phyloP scores from a whole-genome alignment of 331 rosid genomes.

The Malus hybrid region DNA sequence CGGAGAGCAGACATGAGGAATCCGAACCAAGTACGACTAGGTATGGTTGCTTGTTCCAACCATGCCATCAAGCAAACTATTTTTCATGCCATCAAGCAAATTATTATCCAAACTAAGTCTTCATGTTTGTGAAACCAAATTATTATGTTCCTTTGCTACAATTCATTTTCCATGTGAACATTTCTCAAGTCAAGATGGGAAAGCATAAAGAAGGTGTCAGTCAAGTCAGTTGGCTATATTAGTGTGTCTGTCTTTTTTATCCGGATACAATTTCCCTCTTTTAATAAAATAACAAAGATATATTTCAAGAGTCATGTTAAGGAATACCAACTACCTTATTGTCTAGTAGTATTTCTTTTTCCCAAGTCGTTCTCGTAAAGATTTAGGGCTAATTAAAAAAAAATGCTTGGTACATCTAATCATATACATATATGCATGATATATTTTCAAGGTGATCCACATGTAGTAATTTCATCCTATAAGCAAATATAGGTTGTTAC shows the following conservation, averaged over 20 bases:
- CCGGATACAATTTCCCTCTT: too few relatives aligned
- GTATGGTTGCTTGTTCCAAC: constrained; percentile 12
- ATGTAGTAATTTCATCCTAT: background rate
- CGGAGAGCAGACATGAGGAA: constrained; percentile 22
- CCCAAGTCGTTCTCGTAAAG: too few relatives aligned
- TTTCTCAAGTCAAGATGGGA: background rate
- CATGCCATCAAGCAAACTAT: constrained; percentile 21
- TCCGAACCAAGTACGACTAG: constrained; percentile 20
- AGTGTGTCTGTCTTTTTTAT: too few relatives aligned
- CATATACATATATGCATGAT: too few relatives aligned
- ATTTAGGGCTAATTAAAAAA: too few relatives aligned
- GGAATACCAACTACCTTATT: too few relatives aligned
- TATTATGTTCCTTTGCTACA: background rate
- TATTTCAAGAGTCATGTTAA: background rate
- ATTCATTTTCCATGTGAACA: background rate
- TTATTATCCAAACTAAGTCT: background rate
- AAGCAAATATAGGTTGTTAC: background rate
- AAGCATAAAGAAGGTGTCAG: background rate
- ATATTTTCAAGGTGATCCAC: too few relatives aligned
- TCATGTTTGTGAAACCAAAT: background rate
- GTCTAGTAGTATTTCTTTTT: too few relatives aligned
- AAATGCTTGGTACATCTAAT: too few relatives aligned
- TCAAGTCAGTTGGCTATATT: too few relatives aligned
- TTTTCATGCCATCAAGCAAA: too few relatives aligned
- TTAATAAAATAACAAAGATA: background rate